Percentiles rank a stretch among this genome's conserved stretches.
These are phyloP conservation scores for Syncephalastrum racemosum DNA, from an alignment of 371 early-diverging fungal species.

Conservation along the genomic window DNA sequence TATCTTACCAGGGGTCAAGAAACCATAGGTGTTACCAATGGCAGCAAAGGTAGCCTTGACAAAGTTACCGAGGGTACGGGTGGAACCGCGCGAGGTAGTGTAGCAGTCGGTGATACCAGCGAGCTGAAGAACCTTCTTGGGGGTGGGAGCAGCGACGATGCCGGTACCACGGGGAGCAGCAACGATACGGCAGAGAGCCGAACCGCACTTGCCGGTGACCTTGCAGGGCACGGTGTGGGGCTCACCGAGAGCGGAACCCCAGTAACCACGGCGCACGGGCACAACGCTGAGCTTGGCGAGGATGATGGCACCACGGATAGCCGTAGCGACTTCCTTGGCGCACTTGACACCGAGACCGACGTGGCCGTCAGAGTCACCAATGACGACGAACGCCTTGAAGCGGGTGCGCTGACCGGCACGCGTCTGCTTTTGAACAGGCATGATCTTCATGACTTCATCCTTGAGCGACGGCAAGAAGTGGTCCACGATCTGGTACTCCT, in stretches of 20 bases:
- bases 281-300: slow-evolving; percentile 98
- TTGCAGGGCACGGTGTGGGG: slow-evolving; percentile 99
- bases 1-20: slow-evolving; percentile 84
- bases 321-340: slow-evolving; percentile 99
- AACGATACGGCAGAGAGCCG: slow-evolving; percentile 91
- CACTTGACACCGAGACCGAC: slow-evolving; percentile 99
- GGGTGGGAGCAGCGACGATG: slow-evolving; percentile 95
- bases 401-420: slow-evolving; percentile 99
- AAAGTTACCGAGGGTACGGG: slow-evolving; percentile 96
- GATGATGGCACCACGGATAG: slow-evolving; percentile 98
- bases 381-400: slow-evolving; percentile 99
- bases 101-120: slow-evolving; percentile 99
- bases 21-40: slow-evolving; percentile 97
- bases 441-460: slow-evolving; percentile 99
- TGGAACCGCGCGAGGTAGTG: slow-evolving; percentile 93
- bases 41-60: slow-evolving; percentile 99
- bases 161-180: slow-evolving; percentile 99
- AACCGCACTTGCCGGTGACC: slow-evolving; percentile 99
- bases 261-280: slow-evolving; percentile 99
- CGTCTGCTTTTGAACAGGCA: slow-evolving; percentile 99
- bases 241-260: slow-evolving; percentile 97
- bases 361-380: slow-evolving; percentile 98
- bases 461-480: slow-evolving; percentile 95
- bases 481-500: slow-evolving; percentile 99
- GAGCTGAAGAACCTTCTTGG: slow-evolving; percentile 97